phyloP scores from a whole-genome alignment of 2,329 filamentous ascomycete species.

The Fusarium robinianum region DNA sequence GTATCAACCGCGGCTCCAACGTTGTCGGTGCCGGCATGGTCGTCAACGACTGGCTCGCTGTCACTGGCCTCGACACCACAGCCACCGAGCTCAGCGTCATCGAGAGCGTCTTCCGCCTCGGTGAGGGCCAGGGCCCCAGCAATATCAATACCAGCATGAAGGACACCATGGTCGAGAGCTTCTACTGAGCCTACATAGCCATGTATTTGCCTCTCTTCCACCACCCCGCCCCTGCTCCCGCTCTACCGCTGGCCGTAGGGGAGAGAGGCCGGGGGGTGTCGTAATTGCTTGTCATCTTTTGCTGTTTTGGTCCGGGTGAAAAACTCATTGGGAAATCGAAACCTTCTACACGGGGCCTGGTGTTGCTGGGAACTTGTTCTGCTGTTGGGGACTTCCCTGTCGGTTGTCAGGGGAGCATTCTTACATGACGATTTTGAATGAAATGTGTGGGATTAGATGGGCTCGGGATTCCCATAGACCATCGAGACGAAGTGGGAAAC shows the following conservation, averaged over 20 bases:
- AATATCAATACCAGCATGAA: conserved; percentile 85
- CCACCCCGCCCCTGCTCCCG: not conserved
- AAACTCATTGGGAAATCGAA: conserved; percentile 17
- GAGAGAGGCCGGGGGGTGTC: not conserved
- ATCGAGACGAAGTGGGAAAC: no score
- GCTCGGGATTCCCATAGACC: no score
- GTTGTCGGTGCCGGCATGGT: conserved; percentile 79
- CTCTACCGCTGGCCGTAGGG: not conserved
- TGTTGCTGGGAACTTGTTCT: conserved; percentile 31
- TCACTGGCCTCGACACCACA: conserved; percentile 91
- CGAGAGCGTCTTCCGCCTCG: conserved; percentile 93
- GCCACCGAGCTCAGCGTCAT: conserved; percentile 97
- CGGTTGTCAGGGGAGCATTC: conserved; percentile 1
- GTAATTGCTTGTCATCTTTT: conserved; percentile 14
- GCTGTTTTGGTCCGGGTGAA: conserved; percentile 16
- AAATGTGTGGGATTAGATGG: conserved; percentile 5
- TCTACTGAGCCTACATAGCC: conserved; percentile 70
- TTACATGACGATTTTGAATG: conserved; percentile 4
- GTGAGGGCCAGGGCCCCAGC: conserved; percentile 79
- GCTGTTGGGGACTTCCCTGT: conserved; percentile 1
- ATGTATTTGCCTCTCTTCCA: conserved; percentile 8
- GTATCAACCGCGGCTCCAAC: conserved; percentile 87
- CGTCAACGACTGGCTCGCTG: conserved; percentile 87
- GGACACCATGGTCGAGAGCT: conserved; percentile 98
- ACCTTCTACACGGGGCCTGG: conserved; percentile 27